Evolutionary conservation across 305 asterid genomes (phyloP), one percentile per base, ranked within the genome.

Genomic region (Solanum hybrid): DNA sequence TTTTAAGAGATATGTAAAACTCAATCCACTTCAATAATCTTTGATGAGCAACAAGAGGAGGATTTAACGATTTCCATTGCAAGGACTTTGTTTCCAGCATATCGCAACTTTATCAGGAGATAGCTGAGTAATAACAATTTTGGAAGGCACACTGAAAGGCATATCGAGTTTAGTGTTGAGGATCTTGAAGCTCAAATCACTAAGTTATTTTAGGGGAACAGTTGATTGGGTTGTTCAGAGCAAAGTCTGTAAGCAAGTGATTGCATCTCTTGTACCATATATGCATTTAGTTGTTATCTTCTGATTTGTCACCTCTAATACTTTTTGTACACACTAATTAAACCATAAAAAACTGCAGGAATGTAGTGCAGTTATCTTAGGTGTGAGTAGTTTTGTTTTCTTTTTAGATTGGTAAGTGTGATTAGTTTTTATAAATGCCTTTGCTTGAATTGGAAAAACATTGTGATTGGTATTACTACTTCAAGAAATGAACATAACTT

Each of bases 11-110:
- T 93, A 15, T 93, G 95, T 91, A 94, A 91, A 93, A 87, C 90
- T 65, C 99, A 96, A 91, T 93, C 96, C 1, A 86, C 92, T 13
- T 96, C 97, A 98, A 95, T 95, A 91, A 91, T 97, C 86, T 95
- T 95, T 24, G 99, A 96, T 73, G 98, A 94, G 37, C 96, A 93
- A 91, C 87, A 94, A 92, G 94, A 95, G 78, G 98, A 96, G 27
- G 98, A 96, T 51, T 90, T 95, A 84, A 94, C 95, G 95, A 91
- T 37, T 86, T 94, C 98, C 3, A 92, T 95, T 45, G 91, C 92
- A 2, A 95, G 90, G 90, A 91, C 91, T 89, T 78, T 97, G 85
- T 83, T 72, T 70, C 95, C 95, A 0, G 97, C 97, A 0, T 97
- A 96, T 82, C 94, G 94, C 14, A 95, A 90, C 93, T 97, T 97